Conservation (phyloP, 2,329 filamentous ascomycete species). For the Chaetothyriales sp. region DNA sequence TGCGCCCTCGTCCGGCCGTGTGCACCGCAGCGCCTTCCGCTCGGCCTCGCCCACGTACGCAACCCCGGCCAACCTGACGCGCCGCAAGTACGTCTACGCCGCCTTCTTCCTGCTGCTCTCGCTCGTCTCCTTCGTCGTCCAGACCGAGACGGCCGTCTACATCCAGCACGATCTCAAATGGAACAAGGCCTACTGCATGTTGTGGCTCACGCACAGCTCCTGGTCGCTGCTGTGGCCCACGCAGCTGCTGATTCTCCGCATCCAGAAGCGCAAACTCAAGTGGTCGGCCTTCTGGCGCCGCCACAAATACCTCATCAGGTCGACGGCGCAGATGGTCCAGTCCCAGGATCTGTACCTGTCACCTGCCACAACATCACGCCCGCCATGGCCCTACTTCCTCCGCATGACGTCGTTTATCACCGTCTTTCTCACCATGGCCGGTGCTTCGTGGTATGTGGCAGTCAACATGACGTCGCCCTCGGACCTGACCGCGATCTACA, state of each 20-base stretch:
- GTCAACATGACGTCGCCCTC: slow-evolving; percentile 85
- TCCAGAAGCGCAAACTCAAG: slow-evolving; percentile 62
- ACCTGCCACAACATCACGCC: slow-evolving; percentile 24
- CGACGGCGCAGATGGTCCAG: slow-evolving; percentile 72
- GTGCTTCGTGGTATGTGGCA: slow-evolving; percentile 87
- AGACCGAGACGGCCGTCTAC: slow-evolving; percentile 90
- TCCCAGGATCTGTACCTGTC: slow-evolving; percentile 54
- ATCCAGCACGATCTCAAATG: slow-evolving; percentile 84
- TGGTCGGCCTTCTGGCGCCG: slow-evolving; percentile 77
- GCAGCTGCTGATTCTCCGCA: slow-evolving; percentile 63
- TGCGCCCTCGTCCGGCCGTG: slow-evolving; percentile 48
- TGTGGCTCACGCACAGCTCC: slow-evolving; percentile 87
- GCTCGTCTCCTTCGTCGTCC: slow-evolving; percentile 74
- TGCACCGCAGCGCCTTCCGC: slow-evolving; percentile 46
- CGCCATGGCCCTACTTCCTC: slow-evolving; percentile 57
- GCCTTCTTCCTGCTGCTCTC: slow-evolving; percentile 69
- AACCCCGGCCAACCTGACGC: slow-evolving; percentile 49
- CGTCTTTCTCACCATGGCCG: slow-evolving; percentile 71
- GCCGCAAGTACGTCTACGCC: slow-evolving; percentile 75
- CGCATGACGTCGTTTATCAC: slow-evolving; percentile 71
- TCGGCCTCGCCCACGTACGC: slow-evolving; percentile 58
- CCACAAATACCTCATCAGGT: slow-evolving; percentile 47
- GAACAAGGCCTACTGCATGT: slow-evolving; percentile 99
- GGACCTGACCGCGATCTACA: slow-evolving; percentile 95
- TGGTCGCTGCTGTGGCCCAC: slow-evolving; percentile 81